Evolutionary conservation across 352 stramenopile genomes (phyloP).

Genomic region (Phytophthora tubulina): DNA sequence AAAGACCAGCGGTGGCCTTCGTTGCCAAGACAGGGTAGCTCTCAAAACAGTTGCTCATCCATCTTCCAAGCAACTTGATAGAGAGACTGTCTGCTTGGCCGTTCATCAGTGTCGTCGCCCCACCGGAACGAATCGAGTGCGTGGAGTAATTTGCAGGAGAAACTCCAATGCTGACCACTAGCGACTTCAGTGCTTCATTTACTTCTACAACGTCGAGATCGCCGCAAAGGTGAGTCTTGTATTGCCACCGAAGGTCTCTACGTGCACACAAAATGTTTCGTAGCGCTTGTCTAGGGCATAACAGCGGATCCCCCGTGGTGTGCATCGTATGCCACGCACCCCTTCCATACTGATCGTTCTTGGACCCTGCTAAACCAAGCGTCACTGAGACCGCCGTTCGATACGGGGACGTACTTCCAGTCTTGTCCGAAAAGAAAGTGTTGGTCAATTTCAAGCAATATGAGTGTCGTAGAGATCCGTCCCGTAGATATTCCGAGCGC

Average conservation of each 20-base stretch:
- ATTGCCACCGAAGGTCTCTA: background rate
- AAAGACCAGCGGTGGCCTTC: background rate
- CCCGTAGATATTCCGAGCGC: slow-evolving; percentile 7
- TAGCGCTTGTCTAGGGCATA: slow-evolving; percentile 1
- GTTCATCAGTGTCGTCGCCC: background rate
- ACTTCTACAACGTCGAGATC: background rate
- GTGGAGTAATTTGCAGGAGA: background rate
- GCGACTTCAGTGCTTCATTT: background rate
- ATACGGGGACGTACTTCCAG: background rate
- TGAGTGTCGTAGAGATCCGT: background rate
- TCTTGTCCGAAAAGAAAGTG: slow-evolving; percentile 1
- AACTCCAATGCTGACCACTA: background rate
- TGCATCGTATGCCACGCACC: slow-evolving; percentile 21
- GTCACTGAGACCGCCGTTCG: slow-evolving; percentile 2
- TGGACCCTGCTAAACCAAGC: slow-evolving; percentile 1
- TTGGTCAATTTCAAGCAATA: slow-evolving; percentile 11
- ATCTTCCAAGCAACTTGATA: background rate
- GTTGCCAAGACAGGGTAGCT: background rate
- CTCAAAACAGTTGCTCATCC: background rate
- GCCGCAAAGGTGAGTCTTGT: background rate
- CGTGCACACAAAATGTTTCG: background rate
- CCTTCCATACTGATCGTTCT: slow-evolving; percentile 23
- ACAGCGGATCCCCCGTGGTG: background rate
- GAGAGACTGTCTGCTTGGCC: background rate
- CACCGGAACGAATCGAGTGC: background rate